Evolutionary conservation across 371 early-diverging fungal genomes (phyloP).

Genomic region (Apophysomyces elegans): DNA sequence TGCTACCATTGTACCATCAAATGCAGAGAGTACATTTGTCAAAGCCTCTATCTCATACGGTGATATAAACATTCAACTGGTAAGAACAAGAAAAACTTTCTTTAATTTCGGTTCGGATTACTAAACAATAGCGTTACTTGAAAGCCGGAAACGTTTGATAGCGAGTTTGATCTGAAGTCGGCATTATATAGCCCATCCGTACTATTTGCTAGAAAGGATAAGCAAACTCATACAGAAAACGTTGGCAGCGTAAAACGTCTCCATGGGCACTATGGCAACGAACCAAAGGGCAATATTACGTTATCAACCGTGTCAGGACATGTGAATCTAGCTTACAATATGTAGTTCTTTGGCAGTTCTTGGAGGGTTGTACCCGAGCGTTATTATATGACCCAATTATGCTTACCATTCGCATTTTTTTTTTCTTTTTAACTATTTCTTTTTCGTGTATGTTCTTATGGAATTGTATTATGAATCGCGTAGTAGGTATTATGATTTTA

Average conservation of each 20-base stretch:
- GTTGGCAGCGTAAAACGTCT: not conserved
- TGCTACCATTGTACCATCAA: not conserved
- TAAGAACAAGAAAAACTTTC: not conserved
- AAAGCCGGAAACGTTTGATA: conserved; percentile 3
- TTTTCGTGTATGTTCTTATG: too few relatives aligned
- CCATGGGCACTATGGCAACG: not conserved
- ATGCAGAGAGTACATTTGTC: not conserved
- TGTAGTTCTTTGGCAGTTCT: not conserved
- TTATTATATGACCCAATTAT: too few relatives aligned
- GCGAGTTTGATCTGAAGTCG: not conserved
- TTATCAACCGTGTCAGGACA: not conserved
- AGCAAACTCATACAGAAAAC: not conserved
- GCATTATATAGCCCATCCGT: not conserved
- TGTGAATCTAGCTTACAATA: not conserved
- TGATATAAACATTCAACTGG: not conserved
- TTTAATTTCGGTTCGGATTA: not conserved
- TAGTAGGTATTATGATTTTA: too few relatives aligned
- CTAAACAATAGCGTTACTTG: not conserved
- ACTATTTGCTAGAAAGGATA: not conserved
- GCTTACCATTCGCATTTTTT: too few relatives aligned
- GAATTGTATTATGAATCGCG: too few relatives aligned
- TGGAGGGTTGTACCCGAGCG: too few relatives aligned
- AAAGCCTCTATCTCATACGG: not conserved
- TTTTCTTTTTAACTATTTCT: too few relatives aligned
- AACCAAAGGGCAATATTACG: not conserved